phyloP scores from a whole-genome alignment of 148 eudicot genomes.

The Amaranthus hypochondriacus region DNA sequence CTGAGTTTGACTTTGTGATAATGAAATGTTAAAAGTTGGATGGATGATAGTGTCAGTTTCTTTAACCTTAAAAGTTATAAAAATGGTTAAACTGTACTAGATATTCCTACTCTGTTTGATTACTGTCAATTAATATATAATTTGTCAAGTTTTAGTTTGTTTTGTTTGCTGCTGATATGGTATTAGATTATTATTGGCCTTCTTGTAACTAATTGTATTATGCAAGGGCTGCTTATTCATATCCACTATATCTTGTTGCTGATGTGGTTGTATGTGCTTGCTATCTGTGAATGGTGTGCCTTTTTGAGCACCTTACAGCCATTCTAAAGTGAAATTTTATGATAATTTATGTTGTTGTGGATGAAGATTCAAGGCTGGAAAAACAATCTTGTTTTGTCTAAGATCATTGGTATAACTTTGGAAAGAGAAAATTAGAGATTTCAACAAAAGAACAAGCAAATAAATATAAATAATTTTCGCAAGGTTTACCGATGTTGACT shows the following conservation, averaged over 20 bases:
- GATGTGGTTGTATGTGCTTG: background rate
- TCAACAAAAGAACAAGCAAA: no score
- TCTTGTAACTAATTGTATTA: background rate
- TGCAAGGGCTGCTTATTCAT: background rate
- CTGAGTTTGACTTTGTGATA: slow-evolving; percentile 10
- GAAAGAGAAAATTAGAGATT: no score
- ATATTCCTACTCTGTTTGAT: background rate
- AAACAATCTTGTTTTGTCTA: no score
- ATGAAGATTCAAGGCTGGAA: no score
- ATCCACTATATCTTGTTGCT: background rate
- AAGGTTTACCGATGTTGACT: no score
- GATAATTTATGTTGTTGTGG: no score
- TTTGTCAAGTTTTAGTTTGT: slow-evolving; percentile 9
- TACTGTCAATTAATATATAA: background rate
- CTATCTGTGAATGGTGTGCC: background rate
- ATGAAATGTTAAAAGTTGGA: slow-evolving; percentile 14
- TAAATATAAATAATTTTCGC: no score
- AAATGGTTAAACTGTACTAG: background rate
- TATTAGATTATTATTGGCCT: background rate
- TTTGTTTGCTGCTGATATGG: slow-evolving; percentile 6
- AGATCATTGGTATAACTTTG: no score
- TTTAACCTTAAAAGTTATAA: background rate
- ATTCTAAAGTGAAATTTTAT: background rate
- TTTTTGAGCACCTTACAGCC: background rate
- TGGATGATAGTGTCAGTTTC: slow-evolving; percentile 2